Percentiles rank a stretch among this genome's conserved stretches.
Evolutionary conservation across 2,329 filamentous ascomycete species (phyloP).

Genomic region (Didymellaceae sp.): DNA sequence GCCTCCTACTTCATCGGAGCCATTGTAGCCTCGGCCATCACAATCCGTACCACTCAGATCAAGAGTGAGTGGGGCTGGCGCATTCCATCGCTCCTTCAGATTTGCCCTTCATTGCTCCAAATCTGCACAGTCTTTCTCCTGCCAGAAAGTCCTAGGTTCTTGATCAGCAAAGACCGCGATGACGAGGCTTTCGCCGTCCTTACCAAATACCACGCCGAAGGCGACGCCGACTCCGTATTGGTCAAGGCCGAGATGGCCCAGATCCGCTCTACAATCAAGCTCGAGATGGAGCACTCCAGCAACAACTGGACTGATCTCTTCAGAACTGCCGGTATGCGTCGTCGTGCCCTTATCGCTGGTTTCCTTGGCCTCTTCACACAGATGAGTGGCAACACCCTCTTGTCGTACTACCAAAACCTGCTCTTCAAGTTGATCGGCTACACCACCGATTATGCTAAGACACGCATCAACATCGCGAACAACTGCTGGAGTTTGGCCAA

Average conservation of each 20-base stretch:
- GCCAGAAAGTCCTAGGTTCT: conserved; percentile 55
- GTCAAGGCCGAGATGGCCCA: conserved; percentile 66
- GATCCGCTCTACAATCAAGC: conserved; percentile 63
- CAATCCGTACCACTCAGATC: conserved; percentile 57
- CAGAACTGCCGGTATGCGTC: conserved; percentile 53
- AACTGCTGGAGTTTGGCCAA: conserved; percentile 53
- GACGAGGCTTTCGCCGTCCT: conserved; percentile 50
- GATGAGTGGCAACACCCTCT: conserved; percentile 49
- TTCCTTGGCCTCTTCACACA: conserved; percentile 51
- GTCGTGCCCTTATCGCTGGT: conserved; percentile 40
- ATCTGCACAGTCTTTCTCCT: conserved; percentile 48
- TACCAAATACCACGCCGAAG: conserved; percentile 54
- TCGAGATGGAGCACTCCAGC: conserved; percentile 62
- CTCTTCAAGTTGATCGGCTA: conserved; percentile 50
- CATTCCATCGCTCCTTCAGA: conserved; percentile 58
- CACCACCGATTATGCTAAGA: conserved; percentile 46
- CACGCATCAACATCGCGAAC: conserved; percentile 51
- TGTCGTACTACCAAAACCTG: conserved; percentile 48
- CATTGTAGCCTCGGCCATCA: conserved; percentile 58
- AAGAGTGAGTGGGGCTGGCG: conserved; percentile 56
- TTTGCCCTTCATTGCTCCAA: conserved; percentile 56
- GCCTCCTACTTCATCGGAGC: conserved; percentile 63
- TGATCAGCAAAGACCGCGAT: conserved; percentile 59
- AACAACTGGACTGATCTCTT: conserved; percentile 62
- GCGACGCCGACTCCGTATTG: conserved; percentile 44